These are phyloP conservation scores for Lasiosphaeris hirsuta DNA, from an alignment of 495 filamentous ascomycete genomes.

Conservation along the genomic window DNA sequence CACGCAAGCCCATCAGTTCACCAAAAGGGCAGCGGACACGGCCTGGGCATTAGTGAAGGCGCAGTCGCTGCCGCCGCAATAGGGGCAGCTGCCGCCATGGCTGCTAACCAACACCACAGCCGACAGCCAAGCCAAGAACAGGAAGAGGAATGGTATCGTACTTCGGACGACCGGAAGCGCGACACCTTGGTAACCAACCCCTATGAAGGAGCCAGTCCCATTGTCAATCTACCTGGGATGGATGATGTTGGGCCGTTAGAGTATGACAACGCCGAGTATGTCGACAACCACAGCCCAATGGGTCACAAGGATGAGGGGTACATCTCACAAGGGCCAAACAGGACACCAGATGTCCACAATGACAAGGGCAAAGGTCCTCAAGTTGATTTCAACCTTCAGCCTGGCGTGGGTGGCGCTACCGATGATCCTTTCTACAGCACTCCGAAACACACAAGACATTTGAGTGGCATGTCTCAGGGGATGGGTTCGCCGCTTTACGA, in stretches of 20 bases:
- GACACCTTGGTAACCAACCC: slow-evolving; percentile 57
- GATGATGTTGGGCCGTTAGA: slow-evolving; percentile 40
- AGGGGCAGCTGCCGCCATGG: slow-evolving; percentile 41
- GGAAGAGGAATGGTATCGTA: slow-evolving; percentile 54
- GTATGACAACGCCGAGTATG: slow-evolving; percentile 35
- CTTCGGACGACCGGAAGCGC: slow-evolving; percentile 52
- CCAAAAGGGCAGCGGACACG: slow-evolving; percentile 20
- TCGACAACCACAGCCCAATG: slow-evolving; percentile 42
- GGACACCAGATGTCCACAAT: slow-evolving; percentile 54
- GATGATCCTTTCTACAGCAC: slow-evolving; percentile 57
- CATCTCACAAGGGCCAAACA: slow-evolving; percentile 75
- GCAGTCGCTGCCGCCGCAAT: slow-evolving; percentile 39
- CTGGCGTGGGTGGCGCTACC: slow-evolving; percentile 49
- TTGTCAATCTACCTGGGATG: slow-evolving; percentile 49
- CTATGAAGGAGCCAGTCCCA: slow-evolving; percentile 54
- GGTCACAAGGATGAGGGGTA: slow-evolving; percentile 78
- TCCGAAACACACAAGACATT: slow-evolving; percentile 60
- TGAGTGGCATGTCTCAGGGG: slow-evolving; percentile 88
- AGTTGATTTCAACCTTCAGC: slow-evolving; percentile 54
- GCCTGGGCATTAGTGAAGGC: slow-evolving; percentile 27
- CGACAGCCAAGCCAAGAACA: slow-evolving; percentile 48
- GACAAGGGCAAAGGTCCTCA: slow-evolving; percentile 49
- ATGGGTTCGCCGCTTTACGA: slow-evolving; percentile 89
- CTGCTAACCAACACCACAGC: slow-evolving; percentile 44
- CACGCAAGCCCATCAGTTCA: slow-evolving; percentile 10